Percentiles rank a stretch among this genome's conserved stretches.
phyloP scores from a whole-genome alignment of 179 eudicot species.

The Sideroxylon spinosum region DNA sequence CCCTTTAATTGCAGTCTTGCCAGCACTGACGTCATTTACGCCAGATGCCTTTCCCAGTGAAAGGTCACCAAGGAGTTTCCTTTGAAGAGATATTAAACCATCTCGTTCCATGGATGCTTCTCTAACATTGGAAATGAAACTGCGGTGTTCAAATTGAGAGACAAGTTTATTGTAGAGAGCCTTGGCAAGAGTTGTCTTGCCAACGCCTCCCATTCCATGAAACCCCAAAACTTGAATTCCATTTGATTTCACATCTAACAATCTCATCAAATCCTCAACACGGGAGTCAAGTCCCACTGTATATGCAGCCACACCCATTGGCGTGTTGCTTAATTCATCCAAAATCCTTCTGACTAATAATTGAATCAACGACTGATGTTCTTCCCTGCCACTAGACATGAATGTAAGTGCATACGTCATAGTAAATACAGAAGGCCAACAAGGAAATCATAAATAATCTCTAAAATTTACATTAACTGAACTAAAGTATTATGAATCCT shows the following conservation, averaged over 20 bases:
- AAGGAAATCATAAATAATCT: too few relatives aligned
- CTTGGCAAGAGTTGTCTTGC: constrained; percentile 71
- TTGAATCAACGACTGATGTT: constrained; percentile 22
- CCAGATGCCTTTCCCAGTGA: constrained; percentile 4
- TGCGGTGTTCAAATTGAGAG: constrained; percentile 31
- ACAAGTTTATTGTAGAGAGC: constrained; percentile 50
- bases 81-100: constrained; percentile 25
- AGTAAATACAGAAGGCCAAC: not conserved
- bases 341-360: constrained; percentile 37
- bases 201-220: constrained; percentile 64
- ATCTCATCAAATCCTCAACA: constrained; percentile 27
- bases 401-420: constrained; percentile 12
- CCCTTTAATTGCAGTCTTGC: constrained; percentile 17
- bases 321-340: constrained; percentile 41
- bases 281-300: constrained; percentile 45
- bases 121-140: constrained; percentile 44
- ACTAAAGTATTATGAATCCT: too few relatives aligned
- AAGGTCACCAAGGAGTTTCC: constrained; percentile 29
- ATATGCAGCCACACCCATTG: constrained; percentile 36
- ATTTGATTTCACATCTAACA: constrained; percentile 26
- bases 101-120: constrained; percentile 27
- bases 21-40: constrained; percentile 13
- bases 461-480: too few relatives aligned
- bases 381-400: constrained; percentile 35
- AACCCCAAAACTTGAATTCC: constrained; percentile 38